Conservation (phyloP, 1,139 yeast species). For the Protomyces inouyei region DNA sequence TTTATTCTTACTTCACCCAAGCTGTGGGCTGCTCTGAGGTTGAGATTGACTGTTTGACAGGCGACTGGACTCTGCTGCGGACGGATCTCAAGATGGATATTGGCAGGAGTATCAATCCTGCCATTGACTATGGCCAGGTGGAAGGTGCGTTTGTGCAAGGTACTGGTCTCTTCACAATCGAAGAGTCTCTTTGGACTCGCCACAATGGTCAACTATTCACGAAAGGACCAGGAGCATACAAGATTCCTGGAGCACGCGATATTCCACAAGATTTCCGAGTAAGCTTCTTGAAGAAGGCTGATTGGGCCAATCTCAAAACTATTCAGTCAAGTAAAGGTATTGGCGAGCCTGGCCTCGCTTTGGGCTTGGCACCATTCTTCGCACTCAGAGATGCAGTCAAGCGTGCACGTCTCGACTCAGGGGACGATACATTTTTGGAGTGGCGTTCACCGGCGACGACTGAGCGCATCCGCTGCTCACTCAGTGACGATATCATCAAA, state of each 20-base stretch:
- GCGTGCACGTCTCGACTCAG: constrained; percentile 35
- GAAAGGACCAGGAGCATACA: constrained; percentile 49
- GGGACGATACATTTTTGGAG: constrained; percentile 34
- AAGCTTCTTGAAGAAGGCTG: constrained; percentile 42
- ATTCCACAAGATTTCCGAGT: constrained; percentile 46
- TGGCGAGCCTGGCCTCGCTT: constrained; percentile 48
- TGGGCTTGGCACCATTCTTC: constrained; percentile 44
- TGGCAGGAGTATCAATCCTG: constrained; percentile 47
- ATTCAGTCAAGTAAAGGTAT: constrained; percentile 46
- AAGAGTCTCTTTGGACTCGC: constrained; percentile 46
- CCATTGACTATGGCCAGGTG: constrained; percentile 49
- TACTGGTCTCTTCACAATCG: constrained; percentile 48
- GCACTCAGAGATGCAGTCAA: constrained; percentile 46
- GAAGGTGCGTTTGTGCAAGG: constrained; percentile 50
- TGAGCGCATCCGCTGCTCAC: constrained; percentile 43
- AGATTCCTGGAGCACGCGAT: constrained; percentile 48
- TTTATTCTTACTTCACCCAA: constrained; percentile 47
- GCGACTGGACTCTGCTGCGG: constrained; percentile 45
- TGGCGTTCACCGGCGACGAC: constrained; percentile 44
- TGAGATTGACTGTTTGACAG: constrained; percentile 47
- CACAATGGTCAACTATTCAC: constrained; percentile 44
- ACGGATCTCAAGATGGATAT: constrained; percentile 48
- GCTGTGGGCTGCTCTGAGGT: constrained; percentile 45
- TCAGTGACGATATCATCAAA: constrained; percentile 41
- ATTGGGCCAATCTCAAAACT: constrained; percentile 45